These are phyloP conservation scores for Herpetospermum pedunculosum DNA, from an alignment of 306 rosid species.

Conservation along the genomic window DNA sequence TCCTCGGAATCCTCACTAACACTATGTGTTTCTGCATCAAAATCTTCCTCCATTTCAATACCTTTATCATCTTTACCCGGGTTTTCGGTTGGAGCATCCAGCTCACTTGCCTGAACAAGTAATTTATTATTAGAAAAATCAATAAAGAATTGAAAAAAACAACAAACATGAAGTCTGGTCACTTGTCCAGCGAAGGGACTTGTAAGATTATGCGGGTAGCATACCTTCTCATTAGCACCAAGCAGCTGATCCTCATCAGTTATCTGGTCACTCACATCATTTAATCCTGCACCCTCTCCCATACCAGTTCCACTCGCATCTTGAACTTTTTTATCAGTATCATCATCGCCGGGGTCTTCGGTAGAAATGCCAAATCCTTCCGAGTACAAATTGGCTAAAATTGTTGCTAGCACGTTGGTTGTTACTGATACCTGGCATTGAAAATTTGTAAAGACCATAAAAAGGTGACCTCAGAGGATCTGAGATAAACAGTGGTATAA, in stretches of 20 bases:
- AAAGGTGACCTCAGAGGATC: neutral
- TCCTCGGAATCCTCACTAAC: constrained; percentile 65
- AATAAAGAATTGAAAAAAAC: neutral
- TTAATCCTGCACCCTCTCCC: constrained; percentile 76
- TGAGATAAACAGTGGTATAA: neutral
- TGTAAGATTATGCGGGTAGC: neutral
- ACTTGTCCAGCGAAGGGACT: neutral
- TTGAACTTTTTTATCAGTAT: constrained; percentile 25
- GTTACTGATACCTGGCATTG: constrained; percentile 56
- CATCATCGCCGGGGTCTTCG: constrained; percentile 48
- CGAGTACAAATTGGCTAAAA: constrained; percentile 49
- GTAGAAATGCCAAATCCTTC: constrained; percentile 54
- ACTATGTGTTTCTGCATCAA: constrained; percentile 50
- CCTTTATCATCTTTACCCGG: constrained; percentile 58
- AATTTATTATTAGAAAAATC: neutral
- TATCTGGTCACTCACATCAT: constrained; percentile 86
- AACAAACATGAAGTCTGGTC: neutral
- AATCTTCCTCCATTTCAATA: constrained; percentile 82
- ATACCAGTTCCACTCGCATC: constrained; percentile 72
- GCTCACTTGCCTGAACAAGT: constrained; percentile 35
- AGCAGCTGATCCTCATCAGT: constrained; percentile 83
- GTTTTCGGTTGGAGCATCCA: constrained; percentile 39
- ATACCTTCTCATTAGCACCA: constrained; percentile 65
- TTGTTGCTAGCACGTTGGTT: constrained; percentile 51
- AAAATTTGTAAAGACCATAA: neutral